phyloP scores from a whole-genome alignment of 192 early-diverging fungal species.

The Dimargaris verticillata region DNA sequence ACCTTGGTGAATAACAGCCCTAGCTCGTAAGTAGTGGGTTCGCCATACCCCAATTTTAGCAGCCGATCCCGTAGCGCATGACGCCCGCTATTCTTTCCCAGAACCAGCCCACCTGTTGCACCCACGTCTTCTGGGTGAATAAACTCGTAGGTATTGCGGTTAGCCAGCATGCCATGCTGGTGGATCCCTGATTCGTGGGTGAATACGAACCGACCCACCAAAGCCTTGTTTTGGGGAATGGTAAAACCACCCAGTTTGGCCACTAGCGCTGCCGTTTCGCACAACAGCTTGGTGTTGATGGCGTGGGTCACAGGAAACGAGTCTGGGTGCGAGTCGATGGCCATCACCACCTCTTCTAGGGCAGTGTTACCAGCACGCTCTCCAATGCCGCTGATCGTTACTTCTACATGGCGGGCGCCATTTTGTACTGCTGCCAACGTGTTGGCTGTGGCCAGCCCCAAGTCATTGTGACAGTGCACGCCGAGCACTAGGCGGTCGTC shows the following conservation, averaged over 20 bases:
- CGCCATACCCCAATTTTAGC: conserved; percentile 53
- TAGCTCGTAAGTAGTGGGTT: conserved; percentile 43
- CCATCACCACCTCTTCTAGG: conserved; percentile 91
- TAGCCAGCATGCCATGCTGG: conserved; percentile 93
- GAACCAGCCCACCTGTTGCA: conserved; percentile 64
- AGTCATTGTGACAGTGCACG: conserved; percentile 95
- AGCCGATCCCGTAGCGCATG: conserved; percentile 76
- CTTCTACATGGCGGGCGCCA: conserved; percentile 93
- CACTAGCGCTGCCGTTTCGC: conserved; percentile 75
- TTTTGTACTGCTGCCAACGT: conserved; percentile 76
- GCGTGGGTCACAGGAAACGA: conserved; percentile 76
- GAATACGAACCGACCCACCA: conserved; percentile 92
- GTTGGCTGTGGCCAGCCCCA: conserved; percentile 92
- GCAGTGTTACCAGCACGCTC: conserved; percentile 96
- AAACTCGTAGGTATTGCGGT: conserved; percentile 91
- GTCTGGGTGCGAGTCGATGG: conserved; percentile 76
- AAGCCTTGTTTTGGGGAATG: conserved; percentile 92
- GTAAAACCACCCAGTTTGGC: conserved; percentile 77
- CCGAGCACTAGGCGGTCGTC: conserved; percentile 54
- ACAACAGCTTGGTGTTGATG: conserved; percentile 77
- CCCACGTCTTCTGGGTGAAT: conserved; percentile 86
- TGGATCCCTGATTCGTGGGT: conserved; percentile 96
- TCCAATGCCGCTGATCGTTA: conserved; percentile 94
- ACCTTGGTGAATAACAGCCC: conserved; percentile 69
- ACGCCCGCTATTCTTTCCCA: conserved; percentile 94